Conservation (phyloP, 73 alveolate genomes). For the Paramecium primaurelia region DNA sequence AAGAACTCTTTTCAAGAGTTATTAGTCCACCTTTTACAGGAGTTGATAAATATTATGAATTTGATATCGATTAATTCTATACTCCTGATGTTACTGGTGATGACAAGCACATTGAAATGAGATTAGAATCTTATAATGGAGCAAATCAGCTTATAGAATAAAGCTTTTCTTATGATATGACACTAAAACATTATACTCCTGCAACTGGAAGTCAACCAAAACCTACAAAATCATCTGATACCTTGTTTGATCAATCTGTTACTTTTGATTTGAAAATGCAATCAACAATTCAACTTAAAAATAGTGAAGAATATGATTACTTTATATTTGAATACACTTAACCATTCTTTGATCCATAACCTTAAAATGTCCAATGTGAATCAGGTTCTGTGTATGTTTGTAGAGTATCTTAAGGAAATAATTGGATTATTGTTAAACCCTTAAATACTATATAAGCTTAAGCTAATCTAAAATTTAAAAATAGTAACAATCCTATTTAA, state of each 20-base stretch:
- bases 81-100: background rate
- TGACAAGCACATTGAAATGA: conserved; percentile 23
- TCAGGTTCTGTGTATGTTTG: conserved; percentile 16
- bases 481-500: background rate
- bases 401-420: conserved; percentile 47
- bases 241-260: background rate
- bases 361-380: conserved; percentile 13
- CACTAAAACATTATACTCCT: background rate
- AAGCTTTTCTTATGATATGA: background rate
- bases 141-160: background rate
- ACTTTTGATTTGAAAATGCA: background rate
- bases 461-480: background rate
- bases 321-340: conserved; percentile 43
- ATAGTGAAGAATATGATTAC: conserved; percentile 38
- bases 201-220: background rate
- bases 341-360: conserved; percentile 14
- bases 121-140: background rate
- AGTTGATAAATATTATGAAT: background rate
- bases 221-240: background rate
- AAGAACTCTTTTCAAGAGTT: background rate
- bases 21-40: background rate
- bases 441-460: background rate
- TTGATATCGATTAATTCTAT: background rate
- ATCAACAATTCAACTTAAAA: background rate
- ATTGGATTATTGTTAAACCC: conserved; percentile 51